Percentiles rank a stretch among this genome's conserved stretches.
These are phyloP conservation scores for Boletellus ananas DNA, from an alignment of 768 basidiomycete genomes.

Conservation along the genomic window DNA sequence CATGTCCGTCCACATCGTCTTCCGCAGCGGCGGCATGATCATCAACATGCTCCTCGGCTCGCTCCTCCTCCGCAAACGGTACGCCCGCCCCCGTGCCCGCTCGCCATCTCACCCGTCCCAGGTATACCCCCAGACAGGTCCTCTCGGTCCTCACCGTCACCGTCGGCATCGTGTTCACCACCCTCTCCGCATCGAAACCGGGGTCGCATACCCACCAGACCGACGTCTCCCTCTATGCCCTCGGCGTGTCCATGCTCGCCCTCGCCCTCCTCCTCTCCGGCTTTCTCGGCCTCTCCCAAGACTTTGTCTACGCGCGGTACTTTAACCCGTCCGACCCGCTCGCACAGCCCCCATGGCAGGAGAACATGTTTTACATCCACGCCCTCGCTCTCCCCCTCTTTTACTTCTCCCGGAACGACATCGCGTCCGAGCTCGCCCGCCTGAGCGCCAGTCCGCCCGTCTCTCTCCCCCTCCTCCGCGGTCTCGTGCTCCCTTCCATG, in stretches of 20 bases:
- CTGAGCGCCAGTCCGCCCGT: conserved; percentile 12
- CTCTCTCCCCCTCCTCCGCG: conserved; percentile 5
- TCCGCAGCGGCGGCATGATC: conserved; percentile 83
- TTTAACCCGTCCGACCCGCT: conserved; percentile 23
- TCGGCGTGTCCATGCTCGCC: conserved; percentile 70
- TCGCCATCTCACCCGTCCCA: conserved; percentile 24
- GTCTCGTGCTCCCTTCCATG: conserved; percentile 46
- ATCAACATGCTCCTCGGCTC: conserved; percentile 81
- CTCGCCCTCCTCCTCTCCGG: conserved; percentile 79
- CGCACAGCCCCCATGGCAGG: conserved; percentile 64
- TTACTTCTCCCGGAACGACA: conserved; percentile 50
- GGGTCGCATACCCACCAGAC: conserved; percentile 8
- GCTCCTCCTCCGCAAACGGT: conserved; percentile 62
- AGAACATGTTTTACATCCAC: conserved; percentile 90
- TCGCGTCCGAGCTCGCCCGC: conserved; percentile 30
- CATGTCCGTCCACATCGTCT: conserved; percentile 92
- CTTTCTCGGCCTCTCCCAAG: conserved; percentile 80
- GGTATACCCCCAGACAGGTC: conserved; percentile 63
- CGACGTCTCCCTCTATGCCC: conserved; percentile 44
- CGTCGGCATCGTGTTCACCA: conserved; percentile 72
- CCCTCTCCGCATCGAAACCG: conserved; percentile 63
- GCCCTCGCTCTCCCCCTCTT: conserved; percentile 79
- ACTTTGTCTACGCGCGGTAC: conserved; percentile 64
- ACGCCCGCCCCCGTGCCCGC: conserved; percentile 19
- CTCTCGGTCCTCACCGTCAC: conserved; percentile 79